Evolutionary conservation across 208 protist species (phyloP).

Genomic region (Novymonas esmeraldas): DNA sequence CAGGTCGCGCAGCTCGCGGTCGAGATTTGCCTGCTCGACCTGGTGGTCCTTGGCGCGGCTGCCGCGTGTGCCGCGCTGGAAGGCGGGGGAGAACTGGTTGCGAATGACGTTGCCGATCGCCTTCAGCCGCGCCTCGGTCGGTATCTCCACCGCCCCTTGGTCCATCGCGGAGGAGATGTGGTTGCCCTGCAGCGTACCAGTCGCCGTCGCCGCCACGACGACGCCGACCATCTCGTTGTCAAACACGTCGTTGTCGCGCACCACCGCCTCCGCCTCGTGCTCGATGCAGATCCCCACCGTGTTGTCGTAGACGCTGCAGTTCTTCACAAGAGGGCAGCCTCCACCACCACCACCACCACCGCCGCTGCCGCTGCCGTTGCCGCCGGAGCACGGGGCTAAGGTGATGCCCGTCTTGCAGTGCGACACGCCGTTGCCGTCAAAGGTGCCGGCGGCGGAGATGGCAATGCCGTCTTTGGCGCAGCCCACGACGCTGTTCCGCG

Average conservation of each 20-base stretch:
- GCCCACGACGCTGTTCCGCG: slow-evolving; percentile 59
- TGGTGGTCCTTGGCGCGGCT: slow-evolving; percentile 64
- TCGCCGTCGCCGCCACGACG: slow-evolving; percentile 37
- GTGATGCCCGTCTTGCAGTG: slow-evolving; percentile 71
- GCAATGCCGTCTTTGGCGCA: slow-evolving; percentile 65
- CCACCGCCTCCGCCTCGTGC: slow-evolving; percentile 40
- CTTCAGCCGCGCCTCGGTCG: slow-evolving; percentile 56
- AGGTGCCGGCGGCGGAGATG: slow-evolving; percentile 46
- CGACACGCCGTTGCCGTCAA: slow-evolving; percentile 68
- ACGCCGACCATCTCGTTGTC: slow-evolving; percentile 74
- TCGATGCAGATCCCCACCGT: slow-evolving; percentile 49
- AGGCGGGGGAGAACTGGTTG: slow-evolving; percentile 90
- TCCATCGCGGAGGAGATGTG: slow-evolving; percentile 68
- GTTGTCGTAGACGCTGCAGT: slow-evolving; percentile 76
- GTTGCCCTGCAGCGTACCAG: slow-evolving; percentile 67
- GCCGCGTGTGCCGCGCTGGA: slow-evolving; percentile 53
- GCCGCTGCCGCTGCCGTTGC: background rate
- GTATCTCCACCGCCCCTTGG: slow-evolving; percentile 61
- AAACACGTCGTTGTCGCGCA: slow-evolving; percentile 83
- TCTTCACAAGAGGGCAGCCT: slow-evolving; percentile 32
- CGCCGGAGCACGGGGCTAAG: slow-evolving; percentile 26
- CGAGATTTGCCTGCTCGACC: slow-evolving; percentile 31
- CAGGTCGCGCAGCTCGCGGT: slow-evolving; percentile 35
- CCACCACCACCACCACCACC: background rate
- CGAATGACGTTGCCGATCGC: slow-evolving; percentile 68